A percentile compares a stretch with the other conserved stretches of the same genome.
These are phyloP conservation scores for Geotrichum fermentans DNA, from an alignment of 1,139 yeast genomes.

Conservation along the genomic window DNA sequence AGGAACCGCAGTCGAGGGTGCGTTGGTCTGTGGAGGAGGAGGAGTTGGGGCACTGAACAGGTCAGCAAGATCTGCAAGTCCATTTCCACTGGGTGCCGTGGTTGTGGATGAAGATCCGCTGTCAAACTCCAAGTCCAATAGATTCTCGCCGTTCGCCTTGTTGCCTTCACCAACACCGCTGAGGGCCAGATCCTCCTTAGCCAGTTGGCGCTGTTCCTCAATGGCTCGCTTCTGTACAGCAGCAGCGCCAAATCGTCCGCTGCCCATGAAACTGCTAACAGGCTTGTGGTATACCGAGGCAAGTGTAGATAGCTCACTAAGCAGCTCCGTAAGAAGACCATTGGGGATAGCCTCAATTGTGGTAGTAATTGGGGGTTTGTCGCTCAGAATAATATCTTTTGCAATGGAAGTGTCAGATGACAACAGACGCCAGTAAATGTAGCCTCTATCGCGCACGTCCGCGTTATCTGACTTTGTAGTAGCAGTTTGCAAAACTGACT, in stretches of 20 bases:
- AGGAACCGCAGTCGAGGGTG: conserved; percentile 20
- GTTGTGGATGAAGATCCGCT: conserved; percentile 24
- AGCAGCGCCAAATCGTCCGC: conserved; percentile 43
- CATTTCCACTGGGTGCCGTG: conserved; percentile 21
- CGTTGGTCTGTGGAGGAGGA: conserved; percentile 24
- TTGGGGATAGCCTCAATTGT: conserved; percentile 72
- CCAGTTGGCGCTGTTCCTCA: conserved; percentile 73
- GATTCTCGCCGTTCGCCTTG: conserved; percentile 61
- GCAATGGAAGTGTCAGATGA: conserved; percentile 53
- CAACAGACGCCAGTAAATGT: conserved; percentile 86
- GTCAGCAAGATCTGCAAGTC: conserved; percentile 36
- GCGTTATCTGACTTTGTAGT: conserved; percentile 81
- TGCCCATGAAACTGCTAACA: conserved; percentile 58
- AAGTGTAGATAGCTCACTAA: conserved; percentile 75
- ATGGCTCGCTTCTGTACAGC: conserved; percentile 51
- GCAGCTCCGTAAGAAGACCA: conserved; percentile 57
- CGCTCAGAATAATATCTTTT: conserved; percentile 52
- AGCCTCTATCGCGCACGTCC: conserved; percentile 92
- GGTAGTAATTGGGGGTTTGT: conserved; percentile 65
- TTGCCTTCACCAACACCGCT: conserved; percentile 39
- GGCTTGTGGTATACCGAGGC: conserved; percentile 91
- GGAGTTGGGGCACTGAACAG: conserved; percentile 34
- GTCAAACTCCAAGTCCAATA: conserved; percentile 75
- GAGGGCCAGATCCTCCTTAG: conserved; percentile 68
- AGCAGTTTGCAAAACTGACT: conserved; percentile 67